A percentile compares a stretch with the other conserved stretches of the same genome.
These are phyloP conservation scores for Phytophthora ramorum DNA, from an alignment of 352 stramenopile species.

Conservation along the genomic window DNA sequence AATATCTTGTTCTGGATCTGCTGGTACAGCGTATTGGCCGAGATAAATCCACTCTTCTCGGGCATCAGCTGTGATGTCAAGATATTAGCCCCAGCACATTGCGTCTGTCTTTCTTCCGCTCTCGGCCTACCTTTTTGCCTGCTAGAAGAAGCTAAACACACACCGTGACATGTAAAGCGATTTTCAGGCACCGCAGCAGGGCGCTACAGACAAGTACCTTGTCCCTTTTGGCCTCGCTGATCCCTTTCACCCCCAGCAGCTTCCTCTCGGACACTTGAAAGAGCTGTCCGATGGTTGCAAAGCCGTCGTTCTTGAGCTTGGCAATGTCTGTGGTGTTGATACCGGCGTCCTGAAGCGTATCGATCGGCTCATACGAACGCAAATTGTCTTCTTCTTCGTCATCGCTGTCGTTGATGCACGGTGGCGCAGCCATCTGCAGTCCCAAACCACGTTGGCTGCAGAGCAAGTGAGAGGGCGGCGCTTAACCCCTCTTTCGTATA, in stretches of 20 bases:
- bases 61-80: slow-evolving; percentile 57
- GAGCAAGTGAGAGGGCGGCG: neutral
- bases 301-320: slow-evolving; percentile 83
- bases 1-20: slow-evolving; percentile 80
- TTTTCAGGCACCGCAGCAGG: neutral
- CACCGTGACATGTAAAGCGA: neutral
- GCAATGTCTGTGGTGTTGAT: slow-evolving; percentile 80
- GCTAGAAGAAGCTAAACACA: slow-evolving; percentile 69
- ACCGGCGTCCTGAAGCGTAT: slow-evolving; percentile 75
- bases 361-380: slow-evolving; percentile 76
- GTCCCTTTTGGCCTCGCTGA: slow-evolving; percentile 89
- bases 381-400: slow-evolving; percentile 66
- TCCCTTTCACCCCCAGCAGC: slow-evolving; percentile 85
- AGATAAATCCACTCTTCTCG: slow-evolving; percentile 79
- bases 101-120: neutral
- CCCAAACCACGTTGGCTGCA: slow-evolving; percentile 27
- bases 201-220: slow-evolving; percentile 52
- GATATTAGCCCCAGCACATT: neutral
- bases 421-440: slow-evolving; percentile 36
- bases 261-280: slow-evolving; percentile 78
- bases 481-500: neutral
- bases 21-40: slow-evolving; percentile 68
- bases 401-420: slow-evolving; percentile 45
- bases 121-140: slow-evolving; percentile 60
- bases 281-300: slow-evolving; percentile 82